Evolutionary conservation across 192 early-diverging fungal genomes (phyloP).

Genomic region (Entomortierella chlamydospora): DNA sequence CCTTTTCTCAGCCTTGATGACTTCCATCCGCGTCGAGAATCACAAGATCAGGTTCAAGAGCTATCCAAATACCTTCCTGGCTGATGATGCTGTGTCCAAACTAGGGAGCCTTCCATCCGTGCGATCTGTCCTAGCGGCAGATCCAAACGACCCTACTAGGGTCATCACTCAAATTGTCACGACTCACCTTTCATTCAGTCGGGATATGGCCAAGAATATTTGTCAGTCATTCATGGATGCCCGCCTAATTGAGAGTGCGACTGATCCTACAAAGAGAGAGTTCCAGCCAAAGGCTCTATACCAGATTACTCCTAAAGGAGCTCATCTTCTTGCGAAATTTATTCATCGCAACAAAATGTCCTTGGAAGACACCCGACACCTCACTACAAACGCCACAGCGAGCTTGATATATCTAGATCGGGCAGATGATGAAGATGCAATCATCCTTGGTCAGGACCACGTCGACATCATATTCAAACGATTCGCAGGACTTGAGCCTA

Average conservation of each 20-base stretch:
- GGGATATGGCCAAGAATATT: constrained; percentile 67
- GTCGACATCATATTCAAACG: constrained; percentile 57
- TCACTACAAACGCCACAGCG: constrained; percentile 49
- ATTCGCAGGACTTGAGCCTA: constrained; percentile 60
- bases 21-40: constrained; percentile 60
- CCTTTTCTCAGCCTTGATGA: constrained; percentile 66
- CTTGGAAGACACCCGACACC: constrained; percentile 34
- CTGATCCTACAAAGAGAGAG: constrained; percentile 55
- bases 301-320: constrained; percentile 62
- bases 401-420: constrained; percentile 56
- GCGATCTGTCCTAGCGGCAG: constrained; percentile 57
- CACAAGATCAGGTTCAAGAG: constrained; percentile 62
- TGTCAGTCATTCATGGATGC: constrained; percentile 67
- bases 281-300: constrained; percentile 63
- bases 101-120: constrained; percentile 61
- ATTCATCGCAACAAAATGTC: constrained; percentile 50
- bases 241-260: constrained; percentile 56
- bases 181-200: constrained; percentile 67
- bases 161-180: constrained; percentile 64
- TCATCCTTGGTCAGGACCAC: constrained; percentile 51
- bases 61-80: constrained; percentile 64
- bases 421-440: constrained; percentile 59
- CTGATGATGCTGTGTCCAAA: constrained; percentile 65
- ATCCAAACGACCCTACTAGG: constrained; percentile 61
- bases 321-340: constrained; percentile 62